Evolutionary conservation across 345 rosid genomes (phyloP), one percentile per base, ranked within the genome.

Genomic region (Aethionema arabicum): DNA sequence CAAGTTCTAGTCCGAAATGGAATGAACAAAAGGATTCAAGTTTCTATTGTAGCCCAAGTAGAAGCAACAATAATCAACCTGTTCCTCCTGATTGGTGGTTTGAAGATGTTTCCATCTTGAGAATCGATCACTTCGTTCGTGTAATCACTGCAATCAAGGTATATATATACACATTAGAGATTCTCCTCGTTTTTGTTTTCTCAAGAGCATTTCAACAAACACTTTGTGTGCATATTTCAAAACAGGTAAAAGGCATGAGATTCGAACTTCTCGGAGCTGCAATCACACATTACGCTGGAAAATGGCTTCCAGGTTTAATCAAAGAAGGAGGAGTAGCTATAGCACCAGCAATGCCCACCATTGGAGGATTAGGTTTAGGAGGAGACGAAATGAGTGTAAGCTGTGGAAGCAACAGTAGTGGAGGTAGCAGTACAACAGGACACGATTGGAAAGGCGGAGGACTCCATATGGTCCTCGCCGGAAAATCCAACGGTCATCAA

Each of bases 11-110:
- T 70, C 97, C 97, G 2, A 83, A 74, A 75, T 85, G 95, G 96
- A 81, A 78, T 32, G 88, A 86, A 5, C 54, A 74, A 42, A 86
- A 85, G 42, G 97, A 87, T 39, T 82, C 95, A 9, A 32, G 63
- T 50, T 11, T 67, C 16, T 52, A 65, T 32, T 65, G 70, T 52
- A 87, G 96, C 58, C 96, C 99, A 3, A 79, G 86, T 67, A 76
- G 85, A 67, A 85, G 48, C 78, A 85, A 35, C 67, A 83, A 56
- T 68, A 85, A n/a, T 73, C 88, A 81, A 51, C 78, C 76, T 50
- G 99, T 87, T 56, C 97, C 97, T 68, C 88, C 96, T 10, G 97
- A 93, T 53, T 93, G 99, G 99, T 93, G 99, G 99, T 93, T 93
- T 5, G 99, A 93, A 74, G 99, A 93, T 61, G 96, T 87, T 5